A percentile compares a stretch with the other conserved stretches of the same genome.
These are phyloP conservation scores for Trichophyton benhamiae DNA, from an alignment of 2,329 filamentous ascomycete genomes.

Conservation along the genomic window DNA sequence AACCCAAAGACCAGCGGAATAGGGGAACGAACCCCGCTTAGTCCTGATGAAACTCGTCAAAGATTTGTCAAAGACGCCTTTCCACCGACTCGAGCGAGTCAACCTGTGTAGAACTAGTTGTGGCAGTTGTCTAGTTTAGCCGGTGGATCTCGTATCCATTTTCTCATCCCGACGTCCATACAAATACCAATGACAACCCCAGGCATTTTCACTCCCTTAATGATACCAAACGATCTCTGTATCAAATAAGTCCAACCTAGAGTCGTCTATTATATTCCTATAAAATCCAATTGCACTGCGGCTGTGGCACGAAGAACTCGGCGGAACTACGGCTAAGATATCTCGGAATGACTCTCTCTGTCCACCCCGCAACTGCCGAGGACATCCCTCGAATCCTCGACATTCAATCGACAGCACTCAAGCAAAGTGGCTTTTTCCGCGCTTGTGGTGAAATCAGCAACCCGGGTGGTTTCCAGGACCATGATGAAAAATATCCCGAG, in stretches of 20 bases:
- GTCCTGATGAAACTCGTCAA: neutral
- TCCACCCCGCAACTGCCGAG: constrained; percentile 6
- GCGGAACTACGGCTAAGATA: neutral
- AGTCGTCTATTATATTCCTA: neutral
- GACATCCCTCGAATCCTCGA: constrained; percentile 9
- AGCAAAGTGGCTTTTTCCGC: constrained; percentile 8
- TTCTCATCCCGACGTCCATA: neutral
- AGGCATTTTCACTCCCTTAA: neutral
- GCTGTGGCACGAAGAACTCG: neutral
- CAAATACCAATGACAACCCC: neutral
- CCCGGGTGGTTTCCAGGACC: constrained; percentile 1
- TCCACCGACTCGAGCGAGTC: neutral
- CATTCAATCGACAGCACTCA: constrained; percentile 7
- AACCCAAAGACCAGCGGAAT: neutral
- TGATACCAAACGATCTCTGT: neutral
- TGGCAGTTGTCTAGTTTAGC: neutral
- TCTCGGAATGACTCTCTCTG: constrained; percentile 8
- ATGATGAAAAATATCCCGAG: neutral
- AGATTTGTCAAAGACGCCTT: neutral
- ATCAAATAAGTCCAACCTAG: neutral
- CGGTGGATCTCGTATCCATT: neutral
- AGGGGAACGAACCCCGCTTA: neutral
- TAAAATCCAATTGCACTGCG: neutral
- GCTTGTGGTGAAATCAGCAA: constrained; percentile 7
- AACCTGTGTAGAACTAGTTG: neutral